Conservation (phyloP, 495 filamentous ascomycete species). For the Aspergillus wentii region DNA sequence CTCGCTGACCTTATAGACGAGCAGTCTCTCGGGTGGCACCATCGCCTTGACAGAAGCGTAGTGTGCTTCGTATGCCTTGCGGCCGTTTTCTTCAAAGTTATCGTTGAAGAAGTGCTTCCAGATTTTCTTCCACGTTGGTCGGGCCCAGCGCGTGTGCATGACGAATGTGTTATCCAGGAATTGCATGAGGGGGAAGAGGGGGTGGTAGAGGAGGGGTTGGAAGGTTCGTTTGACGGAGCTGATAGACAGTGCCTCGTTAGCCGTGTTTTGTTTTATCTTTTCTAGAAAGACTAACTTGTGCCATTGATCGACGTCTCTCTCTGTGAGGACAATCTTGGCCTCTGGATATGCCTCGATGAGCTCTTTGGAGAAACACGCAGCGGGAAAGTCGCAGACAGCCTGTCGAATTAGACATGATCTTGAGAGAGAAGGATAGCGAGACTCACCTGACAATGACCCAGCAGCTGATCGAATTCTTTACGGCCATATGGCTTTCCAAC, state of each 20-base stretch:
- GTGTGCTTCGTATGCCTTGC: slow-evolving; percentile 19
- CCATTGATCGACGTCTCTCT: slow-evolving; percentile 44
- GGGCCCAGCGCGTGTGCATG: background rate
- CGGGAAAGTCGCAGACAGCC: slow-evolving; percentile 50
- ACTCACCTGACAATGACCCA: slow-evolving; percentile 27
- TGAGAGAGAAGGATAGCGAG: slow-evolving; percentile 9
- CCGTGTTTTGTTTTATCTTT: background rate
- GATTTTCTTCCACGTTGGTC: background rate
- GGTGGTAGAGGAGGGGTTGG: background rate
- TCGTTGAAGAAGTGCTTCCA: slow-evolving; percentile 2
- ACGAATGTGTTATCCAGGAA: background rate
- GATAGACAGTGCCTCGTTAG: background rate
- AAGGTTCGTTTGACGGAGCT: background rate
- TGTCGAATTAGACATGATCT: slow-evolving; percentile 7
- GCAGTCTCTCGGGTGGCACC: slow-evolving; percentile 24
- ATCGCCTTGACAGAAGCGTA: slow-evolving; percentile 26
- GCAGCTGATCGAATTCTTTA: slow-evolving; percentile 47
- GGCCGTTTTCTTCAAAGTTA: slow-evolving; percentile 4
- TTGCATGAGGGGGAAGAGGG: background rate
- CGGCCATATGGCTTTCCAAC: slow-evolving; percentile 36
- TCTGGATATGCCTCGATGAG: slow-evolving; percentile 55
- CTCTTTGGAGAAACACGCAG: slow-evolving; percentile 47
- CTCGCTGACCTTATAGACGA: slow-evolving; percentile 30
- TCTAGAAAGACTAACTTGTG: slow-evolving; percentile 4
- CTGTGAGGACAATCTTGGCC: slow-evolving; percentile 52